Conservation (phyloP, 306 rosid species). For the Lathyrus sativus region DNA sequence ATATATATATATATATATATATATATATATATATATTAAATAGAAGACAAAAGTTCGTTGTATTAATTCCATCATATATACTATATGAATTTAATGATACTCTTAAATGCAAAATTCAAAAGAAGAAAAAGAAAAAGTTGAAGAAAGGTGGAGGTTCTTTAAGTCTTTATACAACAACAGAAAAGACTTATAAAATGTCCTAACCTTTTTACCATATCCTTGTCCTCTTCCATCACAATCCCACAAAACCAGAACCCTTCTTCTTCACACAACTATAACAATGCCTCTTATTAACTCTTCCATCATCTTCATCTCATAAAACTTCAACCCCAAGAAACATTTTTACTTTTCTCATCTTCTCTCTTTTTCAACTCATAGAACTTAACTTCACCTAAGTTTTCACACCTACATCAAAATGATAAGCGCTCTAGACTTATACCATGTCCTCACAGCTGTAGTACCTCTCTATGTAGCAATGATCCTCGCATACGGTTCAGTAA, state of each 20-base stretch:
- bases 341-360: too few relatives aligned
- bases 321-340: too few relatives aligned
- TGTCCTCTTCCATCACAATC: background rate
- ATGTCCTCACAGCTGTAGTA: conserved; percentile 80
- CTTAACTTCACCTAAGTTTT: too few relatives aligned
- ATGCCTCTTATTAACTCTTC: too few relatives aligned
- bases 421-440: conserved; percentile 63
- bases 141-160: conserved; percentile 13
- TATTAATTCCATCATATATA: too few relatives aligned
- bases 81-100: too few relatives aligned
- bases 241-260: background rate
- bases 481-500: conserved; percentile 79
- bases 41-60: too few relatives aligned
- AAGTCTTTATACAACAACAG: conserved; percentile 31
- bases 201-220: conserved; percentile 32
- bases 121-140: background rate
- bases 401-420: conserved; percentile 47
- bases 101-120: too few relatives aligned
- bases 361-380: too few relatives aligned
- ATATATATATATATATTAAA: too few relatives aligned
- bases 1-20: too few relatives aligned
- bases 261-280: background rate
- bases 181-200: conserved; percentile 46
- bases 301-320: too few relatives aligned
- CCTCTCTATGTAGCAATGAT: conserved; percentile 90